These are phyloP conservation scores for Pleurotus djamor DNA, from an alignment of 768 basidiomycete genomes.

Conservation along the genomic window DNA sequence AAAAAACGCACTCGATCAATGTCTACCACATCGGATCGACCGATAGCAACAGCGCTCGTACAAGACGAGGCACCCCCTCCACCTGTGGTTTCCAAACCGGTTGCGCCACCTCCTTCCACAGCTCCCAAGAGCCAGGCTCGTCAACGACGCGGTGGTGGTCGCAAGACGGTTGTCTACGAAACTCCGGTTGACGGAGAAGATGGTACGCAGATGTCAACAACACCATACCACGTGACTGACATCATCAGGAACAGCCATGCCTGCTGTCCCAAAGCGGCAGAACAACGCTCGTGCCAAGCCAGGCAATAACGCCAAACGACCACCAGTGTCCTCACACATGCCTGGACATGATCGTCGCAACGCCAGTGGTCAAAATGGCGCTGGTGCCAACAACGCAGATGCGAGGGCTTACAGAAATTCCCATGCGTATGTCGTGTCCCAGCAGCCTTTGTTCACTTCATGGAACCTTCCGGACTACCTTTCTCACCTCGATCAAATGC, in stretches of 20 bases:
- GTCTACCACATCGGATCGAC: conserved; percentile 66
- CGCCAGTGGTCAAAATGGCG: conserved; percentile 25
- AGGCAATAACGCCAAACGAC: conserved; percentile 36
- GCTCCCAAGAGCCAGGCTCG: conserved; percentile 21
- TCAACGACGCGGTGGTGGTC: conserved; percentile 41
- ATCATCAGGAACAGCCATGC: conserved; percentile 11
- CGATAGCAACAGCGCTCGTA: conserved; percentile 32
- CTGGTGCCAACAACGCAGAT: conserved; percentile 37
- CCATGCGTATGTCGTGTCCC: conserved; percentile 77
- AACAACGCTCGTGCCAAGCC: conserved; percentile 37
- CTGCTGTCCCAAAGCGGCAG: conserved; percentile 30
- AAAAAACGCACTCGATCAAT: conserved; percentile 79
- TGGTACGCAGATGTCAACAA: conserved; percentile 37
- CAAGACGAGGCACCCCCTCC: conserved; percentile 41
- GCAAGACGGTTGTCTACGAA: conserved; percentile 35
- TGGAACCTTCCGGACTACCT: conserved; percentile 96
- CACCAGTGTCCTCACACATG: conserved; percentile 26
- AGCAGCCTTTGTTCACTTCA: conserved; percentile 76
- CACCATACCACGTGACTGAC: background rate
- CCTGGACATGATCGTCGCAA: conserved; percentile 47
- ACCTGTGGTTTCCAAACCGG: conserved; percentile 21
- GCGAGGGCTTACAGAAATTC: conserved; percentile 75
- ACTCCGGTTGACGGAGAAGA: conserved; percentile 56
- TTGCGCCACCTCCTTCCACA: conserved; percentile 24
- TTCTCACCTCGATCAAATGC: conserved; percentile 78